Base-by-base conservation (phyloP, 495 filamentous ascomycete genomes). In the Parathielavia appendiculata region DNA sequence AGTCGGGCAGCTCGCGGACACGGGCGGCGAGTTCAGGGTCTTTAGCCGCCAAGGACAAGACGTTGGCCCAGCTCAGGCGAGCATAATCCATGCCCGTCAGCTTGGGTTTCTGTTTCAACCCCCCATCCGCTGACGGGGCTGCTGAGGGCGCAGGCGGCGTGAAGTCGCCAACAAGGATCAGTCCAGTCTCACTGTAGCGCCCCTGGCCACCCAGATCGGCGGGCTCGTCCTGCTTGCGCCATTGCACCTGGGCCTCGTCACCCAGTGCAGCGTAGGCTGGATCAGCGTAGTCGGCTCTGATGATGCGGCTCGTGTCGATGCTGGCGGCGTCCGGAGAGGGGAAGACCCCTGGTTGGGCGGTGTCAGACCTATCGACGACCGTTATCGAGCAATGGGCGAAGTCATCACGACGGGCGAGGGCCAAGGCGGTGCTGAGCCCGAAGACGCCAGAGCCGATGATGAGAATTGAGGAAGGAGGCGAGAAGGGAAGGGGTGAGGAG, bases 241-340 rank as follows among this genome's bases (percentile, higher is more conserved):
- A 97, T 66, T 76, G 73, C 19, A 71, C 64, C 51, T 88, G 87
- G 5, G 90, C 91, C 8, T 78, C 69, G 1, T 80, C 73, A 7
- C 83, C 88, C 46, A 97, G 84, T 10, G 74, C 69, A 12, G 87
- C 78, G 69, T 97, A 96, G 2, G 79, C 81, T 3, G 81, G 73
- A 67, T 89, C 80, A 3, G 84, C 79, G 69, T 96, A 96, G 75
- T 96, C 91, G 39, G 90, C 76, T 26, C 92, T 81, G 57, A 97
- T 79, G 64, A 92, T 89, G 51, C 88, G 85, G 19, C 86, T 89
- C 41, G 78, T 81, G 75, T 92, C 90, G 63, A 89, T 81, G 51
- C 83, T 88, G 30, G 87, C 81, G 56, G 83, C 83, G 63, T 91
- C 81, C 4, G 82, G 82, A 58, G 86, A 79, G 26, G 86, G 86